Conservation (phyloP, 805 yeast species). For the Priceomyces melissophilus region DNA sequence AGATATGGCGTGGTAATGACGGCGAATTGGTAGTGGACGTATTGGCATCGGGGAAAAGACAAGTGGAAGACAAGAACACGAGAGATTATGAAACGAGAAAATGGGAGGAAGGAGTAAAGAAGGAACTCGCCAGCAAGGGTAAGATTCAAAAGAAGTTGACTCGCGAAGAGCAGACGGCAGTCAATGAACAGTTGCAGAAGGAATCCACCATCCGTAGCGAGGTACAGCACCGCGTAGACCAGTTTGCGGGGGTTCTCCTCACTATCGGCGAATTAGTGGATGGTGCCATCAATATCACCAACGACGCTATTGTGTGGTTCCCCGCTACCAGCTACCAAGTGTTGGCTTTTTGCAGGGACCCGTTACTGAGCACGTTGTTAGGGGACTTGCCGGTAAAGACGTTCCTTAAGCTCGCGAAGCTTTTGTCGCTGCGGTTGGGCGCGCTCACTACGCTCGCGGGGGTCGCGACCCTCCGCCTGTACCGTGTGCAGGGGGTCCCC, state of each 20-base stretch:
- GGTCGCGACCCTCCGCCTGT: slow-evolving; percentile 62
- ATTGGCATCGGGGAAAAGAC: slow-evolving; percentile 37
- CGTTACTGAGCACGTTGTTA: slow-evolving; percentile 30
- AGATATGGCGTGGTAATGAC: slow-evolving; percentile 66
- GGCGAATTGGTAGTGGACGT: slow-evolving; percentile 70
- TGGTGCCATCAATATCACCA: slow-evolving; percentile 52
- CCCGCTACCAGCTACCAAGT: slow-evolving; percentile 57
- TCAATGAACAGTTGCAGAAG: slow-evolving; percentile 57
- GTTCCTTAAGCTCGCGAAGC: slow-evolving; percentile 53
- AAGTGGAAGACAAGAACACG: slow-evolving; percentile 61
- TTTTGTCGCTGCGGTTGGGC: slow-evolving; percentile 51
- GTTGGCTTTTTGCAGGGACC: slow-evolving; percentile 41
- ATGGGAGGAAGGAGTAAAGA: slow-evolving; percentile 86
- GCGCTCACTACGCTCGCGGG: slow-evolving; percentile 56
- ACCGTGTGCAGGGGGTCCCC: slow-evolving; percentile 44
- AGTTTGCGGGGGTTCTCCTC: slow-evolving; percentile 47
- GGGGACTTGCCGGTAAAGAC: slow-evolving; percentile 46
- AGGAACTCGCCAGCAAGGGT: slow-evolving; percentile 63
- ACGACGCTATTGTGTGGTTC: slow-evolving; percentile 69
- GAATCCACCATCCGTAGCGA: slow-evolving; percentile 56
- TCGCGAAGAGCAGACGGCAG: slow-evolving; percentile 68
- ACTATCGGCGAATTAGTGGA: slow-evolving; percentile 53
- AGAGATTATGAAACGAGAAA: slow-evolving; percentile 81
- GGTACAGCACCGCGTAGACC: slow-evolving; percentile 36
- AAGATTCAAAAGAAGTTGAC: slow-evolving; percentile 53